Evolutionary conservation across 345 rosid genomes (phyloP), one percentile per base, ranked within the genome.

Genomic region (Ceriops decandra): DNA sequence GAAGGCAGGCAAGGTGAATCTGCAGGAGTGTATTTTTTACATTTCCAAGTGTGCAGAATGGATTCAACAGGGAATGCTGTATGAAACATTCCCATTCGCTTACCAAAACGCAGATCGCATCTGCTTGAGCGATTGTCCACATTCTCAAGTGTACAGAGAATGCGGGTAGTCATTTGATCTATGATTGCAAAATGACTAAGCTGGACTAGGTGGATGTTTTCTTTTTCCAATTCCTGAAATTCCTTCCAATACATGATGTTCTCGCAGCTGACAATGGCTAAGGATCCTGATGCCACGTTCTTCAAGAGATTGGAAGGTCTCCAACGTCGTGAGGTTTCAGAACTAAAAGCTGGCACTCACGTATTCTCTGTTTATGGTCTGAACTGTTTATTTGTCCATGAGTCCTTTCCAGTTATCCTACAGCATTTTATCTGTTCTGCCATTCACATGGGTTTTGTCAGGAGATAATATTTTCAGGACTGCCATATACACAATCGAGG

Each of bases 11-110:
- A 92, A 92, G 80, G 87, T 74, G 74, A 90, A 33, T 88, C 99
- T 67, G 96, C 91, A 28, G 99, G 99, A 71, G 90, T 92, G 98
- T 92, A 95, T 77, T 95, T 95, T 83, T 82, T 88, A 59, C 99
- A 90, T 83, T 95, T 92, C 81, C 99, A 92, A 90, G 99, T 95
- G 36, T 95, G 90, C 82, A 79, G 99, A 76, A 88, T 95, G 92
- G 99, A 95, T 80, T 84, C 97, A 3, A 91, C 99, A 13, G 57
- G 88, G 57, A 92, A 95, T 72, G 99, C 97, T 75, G 98, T 95
- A 81, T 64, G 86, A 32, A 68, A 62, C 63, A 64, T 49, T 79
- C 24, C 32, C 42, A 33, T 17, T 10, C 51, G 22, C 56, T 59
- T 24, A 24, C 26, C 26, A 24, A 24, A 24, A 24, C 26, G 26